Conservation (phyloP, 116 monocot species). For the Cymodocea nodosa region DNA sequence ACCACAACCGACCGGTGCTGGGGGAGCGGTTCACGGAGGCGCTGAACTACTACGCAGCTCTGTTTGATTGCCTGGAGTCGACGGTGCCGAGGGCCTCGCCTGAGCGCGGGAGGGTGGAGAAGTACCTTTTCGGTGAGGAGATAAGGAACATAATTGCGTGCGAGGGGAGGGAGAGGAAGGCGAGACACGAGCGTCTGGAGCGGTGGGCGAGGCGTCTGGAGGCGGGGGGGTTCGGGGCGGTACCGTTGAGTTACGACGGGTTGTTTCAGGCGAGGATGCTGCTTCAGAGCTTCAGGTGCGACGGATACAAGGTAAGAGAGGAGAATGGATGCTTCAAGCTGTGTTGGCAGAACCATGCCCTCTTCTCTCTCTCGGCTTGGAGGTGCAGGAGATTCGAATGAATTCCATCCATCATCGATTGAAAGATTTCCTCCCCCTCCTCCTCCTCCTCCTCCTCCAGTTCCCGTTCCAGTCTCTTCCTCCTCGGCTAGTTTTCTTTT, state of each 20-base stretch:
- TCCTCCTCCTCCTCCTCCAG: no score
- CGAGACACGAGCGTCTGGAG: slow-evolving; percentile 56
- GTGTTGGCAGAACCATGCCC: slow-evolving; percentile 45
- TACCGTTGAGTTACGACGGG: slow-evolving; percentile 30
- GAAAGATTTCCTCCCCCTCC: background rate
- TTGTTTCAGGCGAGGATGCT: slow-evolving; percentile 34
- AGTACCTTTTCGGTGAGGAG: slow-evolving; percentile 50
- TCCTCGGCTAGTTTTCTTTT: no score
- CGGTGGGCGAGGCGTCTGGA: slow-evolving; percentile 41
- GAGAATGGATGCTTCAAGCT: slow-evolving; percentile 32
- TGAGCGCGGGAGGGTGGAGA: slow-evolving; percentile 44
- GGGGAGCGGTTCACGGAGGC: slow-evolving; percentile 60
- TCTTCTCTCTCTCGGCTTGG: slow-evolving; percentile 63
- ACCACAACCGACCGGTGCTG: slow-evolving; percentile 40
- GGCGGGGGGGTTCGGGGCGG: slow-evolving; percentile 29
- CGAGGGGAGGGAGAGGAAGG: slow-evolving; percentile 55
- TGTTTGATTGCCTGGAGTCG: slow-evolving; percentile 73
- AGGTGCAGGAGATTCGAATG: slow-evolving; percentile 34
- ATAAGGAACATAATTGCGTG: slow-evolving; percentile 50
- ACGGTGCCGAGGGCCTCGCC: slow-evolving; percentile 16
- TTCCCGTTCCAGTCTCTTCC: no score
- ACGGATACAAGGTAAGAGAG: slow-evolving; percentile 37
- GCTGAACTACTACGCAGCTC: slow-evolving; percentile 61
- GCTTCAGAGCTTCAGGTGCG: slow-evolving; percentile 25
- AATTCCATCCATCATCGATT: background rate